Base-by-base conservation (phyloP, 441 rosid species). In the Gossypium lobatum region DNA sequence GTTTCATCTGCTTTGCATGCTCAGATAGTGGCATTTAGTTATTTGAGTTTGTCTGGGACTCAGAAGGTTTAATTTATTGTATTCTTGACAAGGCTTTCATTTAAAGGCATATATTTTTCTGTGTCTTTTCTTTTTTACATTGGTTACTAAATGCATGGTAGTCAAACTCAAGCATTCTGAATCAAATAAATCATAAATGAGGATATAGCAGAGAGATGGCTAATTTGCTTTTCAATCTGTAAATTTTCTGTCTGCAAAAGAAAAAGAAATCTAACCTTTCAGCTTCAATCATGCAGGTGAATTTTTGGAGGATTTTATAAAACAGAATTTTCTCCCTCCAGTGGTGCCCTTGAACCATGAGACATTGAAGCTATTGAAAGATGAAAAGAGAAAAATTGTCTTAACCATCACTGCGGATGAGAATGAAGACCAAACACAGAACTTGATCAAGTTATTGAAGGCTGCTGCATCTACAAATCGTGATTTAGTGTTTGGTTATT, bases 381-480 rank as follows among this genome's bases (percentile, higher is more conserved):
- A 92, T 45, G 95, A 93, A 52, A 80, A 86, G 16, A 88, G 98
- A 74, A 94, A 92, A 81, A 86, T 92, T 52, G 88, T 92, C 17
- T 77, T 94, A 77, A 80, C 94, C 68, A 83, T 94, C 8, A 76
- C 86, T 76, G 92, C 84, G 52, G 97, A 94, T 81, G 97, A 91
- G 80, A 64, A 78, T 73, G 91, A 86, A 3, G 94, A 88, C 58
- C 84, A 80, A 60, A 77, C 92, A 21, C 85, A 76, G 65, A 85
- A 86, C 57, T 78, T 94, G 86, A 75, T 80, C 78, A 87, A 84
- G 76, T 77, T 87, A 48, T 64, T 94, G 80, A 94, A 90, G 82
- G 93, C 95, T 78, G 97, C 97, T 75, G 97, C 97, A 78, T 82
- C 87, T 79, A 97, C 98, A 37, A 94, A 94, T 86, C 94, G 89